Conservation (phyloP, 2,329 filamentous ascomycete genomes). For the Cytospora paraplurivora region DNA sequence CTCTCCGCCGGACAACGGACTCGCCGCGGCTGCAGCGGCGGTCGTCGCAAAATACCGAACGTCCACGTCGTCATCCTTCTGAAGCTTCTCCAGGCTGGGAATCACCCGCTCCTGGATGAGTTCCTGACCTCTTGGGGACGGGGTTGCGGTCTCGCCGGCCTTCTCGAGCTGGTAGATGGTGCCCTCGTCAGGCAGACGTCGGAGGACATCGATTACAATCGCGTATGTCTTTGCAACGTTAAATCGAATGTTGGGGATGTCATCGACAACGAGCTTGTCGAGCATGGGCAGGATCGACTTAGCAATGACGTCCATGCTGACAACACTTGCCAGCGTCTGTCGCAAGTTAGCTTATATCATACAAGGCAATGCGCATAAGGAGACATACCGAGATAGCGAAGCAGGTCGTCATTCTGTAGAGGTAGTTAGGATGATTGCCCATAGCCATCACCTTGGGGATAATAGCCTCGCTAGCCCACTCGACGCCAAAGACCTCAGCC, state of each 20-base stretch:
- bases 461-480: slow-evolving; percentile 96
- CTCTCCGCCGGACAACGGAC: slow-evolving; percentile 51
- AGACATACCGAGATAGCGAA: slow-evolving; percentile 91
- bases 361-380: slow-evolving; percentile 32
- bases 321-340: slow-evolving; percentile 89
- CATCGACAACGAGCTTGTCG: slow-evolving; percentile 88
- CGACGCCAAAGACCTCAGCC: slow-evolving; percentile 96
- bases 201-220: slow-evolving; percentile 86
- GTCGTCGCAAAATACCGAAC: slow-evolving; percentile 97
- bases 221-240: slow-evolving; percentile 98
- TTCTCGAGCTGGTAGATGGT: slow-evolving; percentile 87
- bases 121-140: slow-evolving; percentile 73
- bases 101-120: slow-evolving; percentile 85
- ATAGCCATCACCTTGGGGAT: slow-evolving; percentile 98
- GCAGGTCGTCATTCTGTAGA: slow-evolving; percentile 99
- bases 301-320: slow-evolving; percentile 90
- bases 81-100: slow-evolving; percentile 90
- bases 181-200: slow-evolving; percentile 84
- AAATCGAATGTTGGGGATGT: slow-evolving; percentile 98
- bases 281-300: slow-evolving; percentile 94
- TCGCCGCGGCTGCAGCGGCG: slow-evolving; percentile 65
- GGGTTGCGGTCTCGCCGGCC: slow-evolving; percentile 61
- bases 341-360: slow-evolving; percentile 10
- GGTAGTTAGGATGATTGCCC: slow-evolving; percentile 97
- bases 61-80: slow-evolving; percentile 97